These are phyloP conservation scores for Medicago ruthenica DNA, from an alignment of 306 rosid species.

Conservation along the genomic window DNA sequence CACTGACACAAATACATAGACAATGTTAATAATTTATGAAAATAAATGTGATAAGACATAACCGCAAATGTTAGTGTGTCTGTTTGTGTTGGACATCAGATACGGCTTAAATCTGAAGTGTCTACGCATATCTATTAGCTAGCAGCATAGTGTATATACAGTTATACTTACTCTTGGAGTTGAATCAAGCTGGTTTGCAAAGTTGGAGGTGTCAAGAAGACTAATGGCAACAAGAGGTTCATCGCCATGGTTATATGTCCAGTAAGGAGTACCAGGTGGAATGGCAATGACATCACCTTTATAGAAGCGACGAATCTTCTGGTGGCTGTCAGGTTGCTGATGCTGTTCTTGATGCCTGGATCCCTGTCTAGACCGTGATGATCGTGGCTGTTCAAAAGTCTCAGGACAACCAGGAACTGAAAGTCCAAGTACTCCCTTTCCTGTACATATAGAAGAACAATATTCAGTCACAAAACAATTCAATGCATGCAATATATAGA, in stretches of 20 bases:
- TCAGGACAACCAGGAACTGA: constrained; percentile 37
- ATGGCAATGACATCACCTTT: constrained; percentile 41
- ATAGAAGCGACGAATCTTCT: constrained; percentile 34
- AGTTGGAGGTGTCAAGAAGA: constrained; percentile 54
- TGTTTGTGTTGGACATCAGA: no score
- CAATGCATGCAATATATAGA: no score
- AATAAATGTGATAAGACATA: background rate
- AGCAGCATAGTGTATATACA: background rate
- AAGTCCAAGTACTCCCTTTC: constrained; percentile 35
- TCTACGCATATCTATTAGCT: no score
- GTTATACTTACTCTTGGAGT: constrained; percentile 54
- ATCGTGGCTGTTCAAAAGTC: constrained; percentile 30
- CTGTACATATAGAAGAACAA: no score
- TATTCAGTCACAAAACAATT: no score
- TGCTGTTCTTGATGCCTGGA: background rate
- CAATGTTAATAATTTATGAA: no score
- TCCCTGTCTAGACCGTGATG: background rate
- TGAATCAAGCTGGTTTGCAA: constrained; percentile 64
- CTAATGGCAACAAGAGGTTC: constrained; percentile 40
- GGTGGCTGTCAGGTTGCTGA: constrained; percentile 32
- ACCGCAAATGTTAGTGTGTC: no score
- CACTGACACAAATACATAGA: no score
- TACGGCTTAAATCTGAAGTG: no score
- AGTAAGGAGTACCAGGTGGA: constrained; percentile 46
- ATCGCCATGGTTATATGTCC: constrained; percentile 44